Percentiles rank a stretch among this genome's conserved stretches.
Conservation (phyloP, 2,329 filamentous ascomycete species). For the Thermomyces lanuginosus region DNA sequence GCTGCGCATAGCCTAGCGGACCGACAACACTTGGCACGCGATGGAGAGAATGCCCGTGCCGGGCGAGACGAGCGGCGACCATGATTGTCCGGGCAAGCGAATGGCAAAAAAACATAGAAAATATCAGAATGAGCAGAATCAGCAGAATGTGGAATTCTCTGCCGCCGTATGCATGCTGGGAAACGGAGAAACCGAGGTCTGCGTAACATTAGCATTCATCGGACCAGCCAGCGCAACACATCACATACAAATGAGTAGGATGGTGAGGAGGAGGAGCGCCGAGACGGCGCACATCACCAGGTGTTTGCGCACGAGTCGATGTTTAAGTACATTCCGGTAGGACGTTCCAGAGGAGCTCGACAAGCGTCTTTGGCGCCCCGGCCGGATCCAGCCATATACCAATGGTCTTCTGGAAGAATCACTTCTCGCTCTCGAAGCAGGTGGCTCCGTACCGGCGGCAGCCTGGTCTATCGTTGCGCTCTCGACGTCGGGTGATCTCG, state of each 20-base stretch:
- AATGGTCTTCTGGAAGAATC: conserved; percentile 1
- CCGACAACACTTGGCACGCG: conserved; percentile 35
- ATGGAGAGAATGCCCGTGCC: conserved; percentile 18
- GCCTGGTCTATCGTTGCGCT: too few species aligned
- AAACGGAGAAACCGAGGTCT: conserved; percentile 61
- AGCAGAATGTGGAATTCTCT: conserved; percentile 66
- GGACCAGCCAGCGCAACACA: not conserved
- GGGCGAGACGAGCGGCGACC: conserved; percentile 35
- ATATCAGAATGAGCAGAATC: conserved; percentile 57
- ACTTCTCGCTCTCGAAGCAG: too few species aligned
- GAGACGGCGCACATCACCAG: conserved; percentile 22
- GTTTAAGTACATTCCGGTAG: conserved; percentile 7
- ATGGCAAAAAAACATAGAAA: conserved; percentile 67
- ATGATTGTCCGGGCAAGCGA: conserved; percentile 58
- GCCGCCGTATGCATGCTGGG: conserved; percentile 45
- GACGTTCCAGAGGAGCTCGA: conserved; percentile 2
- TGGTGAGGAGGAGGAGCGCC: conserved; percentile 42
- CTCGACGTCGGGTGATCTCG: too few species aligned
- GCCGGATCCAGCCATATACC: conserved; percentile 6
- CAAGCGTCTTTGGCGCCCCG: conserved; percentile 4
- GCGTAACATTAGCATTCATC: conserved; percentile 3
- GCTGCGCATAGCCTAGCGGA: conserved; percentile 51
- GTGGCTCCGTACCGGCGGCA: too few species aligned
- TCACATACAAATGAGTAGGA: conserved; percentile 50
- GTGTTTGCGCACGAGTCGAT: conserved; percentile 8